Percentiles rank a stretch among this genome's conserved stretches.
Evolutionary conservation across 2,329 filamentous ascomycete species (phyloP).

Genomic region (Venturia oleaginea): DNA sequence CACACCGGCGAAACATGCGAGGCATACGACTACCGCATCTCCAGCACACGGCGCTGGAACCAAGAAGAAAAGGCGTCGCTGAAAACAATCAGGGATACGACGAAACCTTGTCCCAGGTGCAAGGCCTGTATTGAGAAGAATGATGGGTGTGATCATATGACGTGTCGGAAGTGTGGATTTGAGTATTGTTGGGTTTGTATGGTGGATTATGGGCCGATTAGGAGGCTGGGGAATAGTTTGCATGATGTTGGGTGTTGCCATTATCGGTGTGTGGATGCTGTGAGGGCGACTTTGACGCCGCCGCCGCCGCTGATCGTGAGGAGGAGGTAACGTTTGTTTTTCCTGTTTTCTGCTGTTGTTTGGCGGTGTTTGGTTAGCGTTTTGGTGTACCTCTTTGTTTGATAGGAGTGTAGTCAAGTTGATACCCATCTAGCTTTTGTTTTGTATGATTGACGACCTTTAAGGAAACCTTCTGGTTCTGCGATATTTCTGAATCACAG

Average conservation of each 20-base stretch:
- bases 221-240: not conserved
- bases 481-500: no score
- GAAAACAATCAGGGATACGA: not conserved
- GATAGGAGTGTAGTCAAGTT: no score
- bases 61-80: not conserved
- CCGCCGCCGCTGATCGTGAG: no score
- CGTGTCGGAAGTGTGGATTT: not conserved
- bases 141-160: constrained; percentile 11
- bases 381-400: no score
- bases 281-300: not conserved
- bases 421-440: no score
- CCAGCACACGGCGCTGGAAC: not conserved
- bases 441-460: no score
- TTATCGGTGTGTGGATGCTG: not conserved
- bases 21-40: not conserved
- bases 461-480: no score
- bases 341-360: not conserved
- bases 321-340: not conserved
- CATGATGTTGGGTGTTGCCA: not conserved
- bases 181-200: constrained; percentile 2
- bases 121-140: constrained; percentile 6
- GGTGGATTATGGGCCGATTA: not conserved
- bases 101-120: not conserved
- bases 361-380: not conserved
- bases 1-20: constrained; percentile 7